Evolutionary conservation across 2,329 filamentous ascomycete species (phyloP), one percentile per base, ranked within the genome.

Genomic region (Amphichorda felina): DNA sequence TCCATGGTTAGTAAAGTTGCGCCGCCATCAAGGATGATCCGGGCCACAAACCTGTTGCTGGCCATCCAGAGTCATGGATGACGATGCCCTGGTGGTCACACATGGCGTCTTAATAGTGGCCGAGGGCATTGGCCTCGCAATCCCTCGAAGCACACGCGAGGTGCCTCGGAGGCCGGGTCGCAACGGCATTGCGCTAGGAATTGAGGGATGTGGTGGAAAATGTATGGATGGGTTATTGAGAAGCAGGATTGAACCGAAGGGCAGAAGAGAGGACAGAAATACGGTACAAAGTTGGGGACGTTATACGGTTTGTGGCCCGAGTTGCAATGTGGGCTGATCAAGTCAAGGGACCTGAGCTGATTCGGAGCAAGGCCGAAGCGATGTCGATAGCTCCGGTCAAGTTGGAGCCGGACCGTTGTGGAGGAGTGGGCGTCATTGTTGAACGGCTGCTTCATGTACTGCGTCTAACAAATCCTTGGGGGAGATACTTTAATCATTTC

Each of bases 1-100:
- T 26, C 15, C 10, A 22, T 39, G 47, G 29, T 30, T 19, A 31
- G 34, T 35, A 8, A 16, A 9, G 8, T 19, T 25, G 9, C n/a
- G 9, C 21, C 6, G 21, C 10, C 21, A 10, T 24, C 18, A 13
- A 9, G 6, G 17, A 9, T 3, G 13, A 22, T n/a, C 5, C 10
- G 31, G 15, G 6, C 8, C 7, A 47, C 62, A 29, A 49, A 79
- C 74, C 62, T 68, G 65, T 48, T 79, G 75, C 54, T 79, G 75
- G 42, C 67, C 61, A 38, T 79, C 75, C 37, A 62, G 52, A 25
- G 57, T 53, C 37, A 61, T 49, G 33, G 70, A 68, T 29, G 69
- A 70, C 38, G 66, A 57, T 25, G 50, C 48, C 47, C 60, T 59
- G 43, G 49, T 56, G 42, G 53, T 46, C 37, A 43, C 40, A 45